Evolutionary conservation across 2,329 filamentous ascomycete genomes (phyloP).

Genomic region (Phialophora expanda): DNA sequence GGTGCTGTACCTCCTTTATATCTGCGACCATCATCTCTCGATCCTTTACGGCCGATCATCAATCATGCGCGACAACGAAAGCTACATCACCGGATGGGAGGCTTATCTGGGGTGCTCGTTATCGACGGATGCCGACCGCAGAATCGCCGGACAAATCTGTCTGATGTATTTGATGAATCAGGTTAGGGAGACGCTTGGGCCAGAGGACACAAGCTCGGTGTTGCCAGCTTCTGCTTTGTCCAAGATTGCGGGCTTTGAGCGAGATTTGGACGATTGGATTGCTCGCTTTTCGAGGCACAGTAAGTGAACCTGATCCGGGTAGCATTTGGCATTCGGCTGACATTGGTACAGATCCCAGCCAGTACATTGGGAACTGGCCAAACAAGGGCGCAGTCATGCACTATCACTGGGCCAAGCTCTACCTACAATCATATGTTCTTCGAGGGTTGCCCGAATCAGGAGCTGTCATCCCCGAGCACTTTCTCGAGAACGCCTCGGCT

Average conservation of each 20-base stretch:
- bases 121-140: slow-evolving; percentile 44
- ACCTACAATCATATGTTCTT: slow-evolving; percentile 57
- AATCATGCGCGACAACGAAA: slow-evolving; percentile 49
- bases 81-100: slow-evolving; percentile 45
- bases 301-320: slow-evolving; percentile 19
- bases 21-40: slow-evolving; percentile 53
- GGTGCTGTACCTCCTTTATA: slow-evolving; percentile 51
- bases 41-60: slow-evolving; percentile 53
- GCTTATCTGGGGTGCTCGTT: slow-evolving; percentile 44
- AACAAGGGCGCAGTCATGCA: slow-evolving; percentile 58
- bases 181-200: slow-evolving; percentile 52
- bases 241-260: slow-evolving; percentile 49
- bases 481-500: slow-evolving; percentile 51
- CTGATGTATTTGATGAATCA: slow-evolving; percentile 53
- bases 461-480: slow-evolving; percentile 44
- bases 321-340: slow-evolving; percentile 15
- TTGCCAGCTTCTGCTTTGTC: slow-evolving; percentile 49
- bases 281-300: slow-evolving; percentile 39
- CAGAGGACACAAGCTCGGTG: slow-evolving; percentile 45
- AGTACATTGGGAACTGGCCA: slow-evolving; percentile 56
- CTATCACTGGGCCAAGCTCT: slow-evolving; percentile 58
- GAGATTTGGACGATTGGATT: slow-evolving; percentile 49
- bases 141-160: slow-evolving; percentile 51
- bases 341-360: slow-evolving; percentile 48
- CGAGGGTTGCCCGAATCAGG: slow-evolving; percentile 54